These are phyloP conservation scores for Choiromyces venosus DNA, from an alignment of 495 filamentous ascomycete species.

Conservation along the genomic window DNA sequence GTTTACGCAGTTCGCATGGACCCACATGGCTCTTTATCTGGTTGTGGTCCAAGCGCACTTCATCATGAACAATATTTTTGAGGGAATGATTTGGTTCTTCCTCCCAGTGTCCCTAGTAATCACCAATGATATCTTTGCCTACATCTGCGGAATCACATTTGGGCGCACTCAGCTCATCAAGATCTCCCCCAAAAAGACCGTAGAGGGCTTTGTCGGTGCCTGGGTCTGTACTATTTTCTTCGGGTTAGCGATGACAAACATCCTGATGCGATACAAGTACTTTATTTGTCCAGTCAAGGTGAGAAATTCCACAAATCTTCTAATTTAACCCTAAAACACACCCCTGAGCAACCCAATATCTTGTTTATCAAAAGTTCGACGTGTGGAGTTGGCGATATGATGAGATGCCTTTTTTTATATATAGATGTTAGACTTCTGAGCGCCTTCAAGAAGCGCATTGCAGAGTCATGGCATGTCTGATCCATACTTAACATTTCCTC, in stretches of 20 bases:
- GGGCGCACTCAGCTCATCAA: slow-evolving; percentile 96
- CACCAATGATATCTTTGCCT: slow-evolving; percentile 98
- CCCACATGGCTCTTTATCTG: slow-evolving; percentile 96
- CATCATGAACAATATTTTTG: slow-evolving; percentile 99
- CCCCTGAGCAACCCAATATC: background rate
- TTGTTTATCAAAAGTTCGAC: background rate
- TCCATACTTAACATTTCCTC: slow-evolving; percentile 5
- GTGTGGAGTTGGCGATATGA: slow-evolving; percentile 12
- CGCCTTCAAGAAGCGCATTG: slow-evolving; percentile 25
- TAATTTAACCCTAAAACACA: background rate
- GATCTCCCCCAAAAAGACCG: slow-evolving; percentile 98
- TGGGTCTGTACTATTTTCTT: slow-evolving; percentile 92
- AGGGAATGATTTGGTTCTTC: slow-evolving; percentile 99
- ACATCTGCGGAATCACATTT: slow-evolving; percentile 94
- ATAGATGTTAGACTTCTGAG: slow-evolving; percentile 42
- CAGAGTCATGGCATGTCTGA: slow-evolving; percentile 28
- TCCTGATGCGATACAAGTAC: slow-evolving; percentile 89
- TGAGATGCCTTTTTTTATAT: slow-evolving; percentile 32
- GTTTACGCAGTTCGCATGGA: slow-evolving; percentile 99
- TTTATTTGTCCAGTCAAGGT: slow-evolving; percentile 96
- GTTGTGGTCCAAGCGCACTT: slow-evolving; percentile 98
- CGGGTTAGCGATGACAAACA: slow-evolving; percentile 73
- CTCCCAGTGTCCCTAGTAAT: slow-evolving; percentile 91
- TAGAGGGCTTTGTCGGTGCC: slow-evolving; percentile 94
- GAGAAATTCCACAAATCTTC: slow-evolving; percentile 33